A percentile compares a stretch with the other conserved stretches of the same genome.
Conservation (phyloP, 2,329 filamentous ascomycete genomes). For the Pseudocercospora ulei region DNA sequence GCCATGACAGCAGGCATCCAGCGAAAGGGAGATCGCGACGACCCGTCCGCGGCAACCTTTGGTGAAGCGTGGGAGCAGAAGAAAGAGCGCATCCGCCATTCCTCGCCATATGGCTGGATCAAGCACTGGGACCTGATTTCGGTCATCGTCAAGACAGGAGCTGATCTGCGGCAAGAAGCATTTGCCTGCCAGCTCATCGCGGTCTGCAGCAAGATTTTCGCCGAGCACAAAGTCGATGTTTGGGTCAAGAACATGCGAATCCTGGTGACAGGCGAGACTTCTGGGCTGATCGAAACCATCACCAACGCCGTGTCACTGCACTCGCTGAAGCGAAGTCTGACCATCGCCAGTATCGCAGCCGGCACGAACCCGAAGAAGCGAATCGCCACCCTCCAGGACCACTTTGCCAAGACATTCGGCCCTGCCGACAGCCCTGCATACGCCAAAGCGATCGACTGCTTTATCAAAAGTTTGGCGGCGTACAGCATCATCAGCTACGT, state of each 20-base stretch:
- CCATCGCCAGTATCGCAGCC: slow-evolving; percentile 61
- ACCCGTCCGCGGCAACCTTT: slow-evolving; percentile 76
- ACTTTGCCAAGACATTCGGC: slow-evolving; percentile 71
- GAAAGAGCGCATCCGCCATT: slow-evolving; percentile 71
- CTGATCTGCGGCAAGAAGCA: slow-evolving; percentile 66
- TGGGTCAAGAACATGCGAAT: slow-evolving; percentile 87
- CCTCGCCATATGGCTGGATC: slow-evolving; percentile 79
- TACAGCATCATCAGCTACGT: slow-evolving; percentile 80
- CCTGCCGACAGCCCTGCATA: slow-evolving; percentile 59
- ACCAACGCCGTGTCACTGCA: slow-evolving; percentile 82
- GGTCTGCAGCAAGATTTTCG: slow-evolving; percentile 73
- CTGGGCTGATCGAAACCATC: slow-evolving; percentile 76
- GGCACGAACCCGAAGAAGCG: slow-evolving; percentile 65
- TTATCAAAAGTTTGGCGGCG: slow-evolving; percentile 70
- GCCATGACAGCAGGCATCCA: slow-evolving; percentile 76
- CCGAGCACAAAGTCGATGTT: slow-evolving; percentile 63
- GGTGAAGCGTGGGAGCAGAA: slow-evolving; percentile 79
- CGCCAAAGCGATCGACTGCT: slow-evolving; percentile 62
- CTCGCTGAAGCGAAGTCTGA: slow-evolving; percentile 71
- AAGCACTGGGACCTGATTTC: slow-evolving; percentile 82
- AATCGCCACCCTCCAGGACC: slow-evolving; percentile 70
- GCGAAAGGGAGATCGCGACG: slow-evolving; percentile 70
- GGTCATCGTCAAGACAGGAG: slow-evolving; percentile 79
- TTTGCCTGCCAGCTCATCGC: slow-evolving; percentile 78
- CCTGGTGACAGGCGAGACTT: slow-evolving; percentile 73